Base-by-base conservation (phyloP, 345 rosid genomes). In the Kernera saxatilis region DNA sequence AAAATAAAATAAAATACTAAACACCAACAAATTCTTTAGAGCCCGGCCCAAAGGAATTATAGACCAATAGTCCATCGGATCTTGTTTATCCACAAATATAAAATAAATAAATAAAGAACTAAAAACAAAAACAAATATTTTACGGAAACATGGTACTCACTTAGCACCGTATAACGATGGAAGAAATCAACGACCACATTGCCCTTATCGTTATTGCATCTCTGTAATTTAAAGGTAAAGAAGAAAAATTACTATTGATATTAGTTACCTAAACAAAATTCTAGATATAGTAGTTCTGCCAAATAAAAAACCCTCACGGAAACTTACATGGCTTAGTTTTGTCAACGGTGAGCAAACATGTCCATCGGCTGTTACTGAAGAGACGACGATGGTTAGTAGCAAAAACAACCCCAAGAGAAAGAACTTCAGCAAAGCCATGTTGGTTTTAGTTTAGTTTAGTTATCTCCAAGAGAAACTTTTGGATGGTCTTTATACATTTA, bases 231-330 rank as follows among this genome's bases (percentile, higher is more conserved):
- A 14, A 29, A 43, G n/a, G n/a, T n/a, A n/a, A n/a, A n/a, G n/a
- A n/a, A n/a, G n/a, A n/a, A n/a, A n/a, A n/a, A n/a, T n/a, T n/a
- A n/a, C n/a, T n/a, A n/a, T n/a, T n/a, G n/a, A n/a, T n/a, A n/a
- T n/a, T n/a, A n/a, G n/a, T n/a, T n/a, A n/a, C n/a, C n/a, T n/a
- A n/a, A n/a, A n/a, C n/a, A n/a, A n/a, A n/a, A n/a, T n/a, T n/a
- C n/a, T n/a, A n/a, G n/a, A n/a, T n/a, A n/a, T n/a, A n/a, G n/a
- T n/a, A n/a, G n/a, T n/a, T n/a, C n/a, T 76, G 23, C 76, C 80
- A 17, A 76, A 76, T 14, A 76, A 2, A 63, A 79, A 76, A 40
- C 68, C 78, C 14, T 25, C 8, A 33, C 61, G 69, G 32, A 78
- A 54, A 57, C 72, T 66, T 64, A 3, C 58, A 5, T 67, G 44